Base-by-base conservation (phyloP, 225 moss, liverwort and hornwort species). In the Rhytidiadelphus loreus region DNA sequence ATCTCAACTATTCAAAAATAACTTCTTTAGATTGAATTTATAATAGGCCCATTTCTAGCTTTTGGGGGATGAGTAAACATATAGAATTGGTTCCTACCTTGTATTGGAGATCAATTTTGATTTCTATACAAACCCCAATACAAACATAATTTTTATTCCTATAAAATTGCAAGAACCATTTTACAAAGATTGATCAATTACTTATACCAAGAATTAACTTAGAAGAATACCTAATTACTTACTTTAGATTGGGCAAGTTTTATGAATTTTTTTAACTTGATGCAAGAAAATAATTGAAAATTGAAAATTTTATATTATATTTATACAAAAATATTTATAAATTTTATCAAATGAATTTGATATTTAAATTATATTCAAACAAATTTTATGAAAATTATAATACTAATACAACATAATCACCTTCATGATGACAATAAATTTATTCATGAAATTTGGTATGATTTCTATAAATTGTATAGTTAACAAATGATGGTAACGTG, bases 241-340 rank as follows among this genome's bases (percentile, higher is more conserved):
- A n/a, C n/a, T n/a, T n/a, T n/a, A n/a, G n/a, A n/a, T n/a, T 11
- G 3, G 0, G 0, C 2, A 61, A 48, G 7, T 35, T 46, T 25
- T 26, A 59, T 19, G 44, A 24, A 16, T 22, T 8, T 7, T 24
- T 0, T 26, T 18, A 9, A 6, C 8, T 6, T 32, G 1, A 30
- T 15, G 7, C 33, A 41, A 43, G 25, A 58, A 35, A 59, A 24
- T 24, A 24, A 59, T 24, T 35, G 2, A 2, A 32, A 35, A 44
- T 9, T 73, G 0, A 1, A 33, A 58, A 33, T 3, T 70, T 57
- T 32, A 12, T 6, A 48, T 23, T 32, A 25, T 9, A 44, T 18
- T 44, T n/a, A 77, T 8, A 10, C 10, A 25, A 25, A 55, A n/a
- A 10, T 2, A 13, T 26, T 73, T 2, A 2, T 58, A 35, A 4